Evolutionary conservation across 352 stramenopile species (phyloP).

Genomic region (Phytophthora citrophthora): DNA sequence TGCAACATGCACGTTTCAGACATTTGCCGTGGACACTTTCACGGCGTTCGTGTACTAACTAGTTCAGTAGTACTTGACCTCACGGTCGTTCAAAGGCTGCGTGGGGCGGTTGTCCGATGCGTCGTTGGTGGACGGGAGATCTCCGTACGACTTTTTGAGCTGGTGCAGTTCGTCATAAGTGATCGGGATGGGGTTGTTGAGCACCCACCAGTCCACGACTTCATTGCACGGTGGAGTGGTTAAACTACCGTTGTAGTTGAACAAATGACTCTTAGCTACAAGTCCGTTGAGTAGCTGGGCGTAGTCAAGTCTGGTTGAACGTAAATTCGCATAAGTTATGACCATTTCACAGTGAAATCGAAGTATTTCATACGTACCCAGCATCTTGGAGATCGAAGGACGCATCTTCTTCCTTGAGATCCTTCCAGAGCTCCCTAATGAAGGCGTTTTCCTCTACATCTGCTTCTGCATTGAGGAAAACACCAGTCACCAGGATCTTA

Average conservation of each 20-base stretch:
- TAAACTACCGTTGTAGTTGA: conserved; percentile 70
- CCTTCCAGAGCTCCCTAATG: conserved; percentile 53
- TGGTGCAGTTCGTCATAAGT: conserved; percentile 38
- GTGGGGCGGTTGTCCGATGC: conserved; percentile 55
- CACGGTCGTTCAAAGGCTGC: conserved; percentile 56
- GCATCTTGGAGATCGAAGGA: conserved; percentile 46
- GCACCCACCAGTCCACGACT: conserved; percentile 67
- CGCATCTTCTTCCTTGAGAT: conserved; percentile 43
- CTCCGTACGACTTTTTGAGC: conserved; percentile 41
- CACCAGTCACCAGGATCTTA: conserved; percentile 40
- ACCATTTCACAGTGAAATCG: background rate
- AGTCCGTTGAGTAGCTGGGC: conserved; percentile 57
- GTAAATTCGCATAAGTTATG: background rate
- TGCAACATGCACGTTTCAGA: background rate
- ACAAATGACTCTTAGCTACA: conserved; percentile 62
- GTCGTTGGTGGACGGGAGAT: conserved; percentile 42
- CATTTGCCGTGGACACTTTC: no score
- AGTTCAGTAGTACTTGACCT: conserved; percentile 56
- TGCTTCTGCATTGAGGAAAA: conserved; percentile 51
- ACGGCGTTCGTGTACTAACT: background rate
- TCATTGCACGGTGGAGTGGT: conserved; percentile 66
- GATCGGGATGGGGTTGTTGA: conserved; percentile 63
- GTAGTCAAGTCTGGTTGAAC: conserved; percentile 45
- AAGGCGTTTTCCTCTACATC: conserved; percentile 45
- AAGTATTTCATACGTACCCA: conserved; percentile 1